Evolutionary conservation across 257 asterid genomes (phyloP), one percentile per base, ranked within the genome.

Genomic region (Anisodus tanguticus): DNA sequence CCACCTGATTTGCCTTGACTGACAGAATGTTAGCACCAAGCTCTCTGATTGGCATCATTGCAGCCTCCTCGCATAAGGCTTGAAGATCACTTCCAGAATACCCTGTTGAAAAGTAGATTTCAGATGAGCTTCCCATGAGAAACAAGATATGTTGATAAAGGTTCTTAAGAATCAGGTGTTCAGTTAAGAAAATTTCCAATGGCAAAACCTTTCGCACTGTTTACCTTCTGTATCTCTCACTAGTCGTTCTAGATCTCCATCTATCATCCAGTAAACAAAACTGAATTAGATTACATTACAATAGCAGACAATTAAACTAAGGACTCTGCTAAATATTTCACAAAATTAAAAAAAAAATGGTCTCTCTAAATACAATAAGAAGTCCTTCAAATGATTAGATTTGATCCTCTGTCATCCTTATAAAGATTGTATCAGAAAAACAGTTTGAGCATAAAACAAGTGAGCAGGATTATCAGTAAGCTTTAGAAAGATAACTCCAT

Each of bases 21-120:
- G 90, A 93, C 7, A 94, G 98, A 89, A 96, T 90, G 88, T 96
- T 85, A 15, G 95, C 84, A 84, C 99, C 98, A 60, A 96, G 98
- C 91, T 96, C 99, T 91, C 99, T 89, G 84, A 96, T 92, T 71
- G 99, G 99, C 97, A 94, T 91, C 98, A 94, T 93, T 78, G 99
- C 99, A 83, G 99, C 99, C 88, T 96, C 99, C 86, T 88, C 95
- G 51, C 99, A 96, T 89, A 96, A 90, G 10, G 97, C 99, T 83
- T 96, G 95, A 57, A 96, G 91, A 87, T 96, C 99, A 70, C 99
- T 96, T 86, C 99, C 99, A 77, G 99, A 96, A 87, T 96, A 96
- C 77, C 99, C 99, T 96, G 82, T 43, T 70, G 41, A 76, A 64
- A 26, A 17, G 31, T 59, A 63, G 49, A 22, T 76, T 51, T 76